Conservation (phyloP, 2,329 filamentous ascomycete species). For the Plenodomus tracheiphilus region DNA sequence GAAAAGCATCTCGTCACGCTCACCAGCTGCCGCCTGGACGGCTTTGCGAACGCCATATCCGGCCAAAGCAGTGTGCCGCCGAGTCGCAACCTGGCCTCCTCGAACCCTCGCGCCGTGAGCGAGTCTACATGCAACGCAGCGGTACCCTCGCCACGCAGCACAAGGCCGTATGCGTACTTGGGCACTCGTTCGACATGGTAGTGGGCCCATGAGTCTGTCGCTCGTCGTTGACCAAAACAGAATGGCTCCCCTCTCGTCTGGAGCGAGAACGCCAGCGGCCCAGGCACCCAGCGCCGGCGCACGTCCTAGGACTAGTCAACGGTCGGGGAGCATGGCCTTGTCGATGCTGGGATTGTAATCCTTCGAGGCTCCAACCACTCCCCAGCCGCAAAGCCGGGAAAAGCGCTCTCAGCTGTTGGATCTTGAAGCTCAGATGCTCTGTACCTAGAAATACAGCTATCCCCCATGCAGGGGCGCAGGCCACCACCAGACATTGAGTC, state of each 20-base stretch:
- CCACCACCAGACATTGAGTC: constrained; percentile 31
- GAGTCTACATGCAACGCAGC: not conserved
- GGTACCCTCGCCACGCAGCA: not conserved
- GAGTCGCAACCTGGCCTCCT: constrained; percentile 11
- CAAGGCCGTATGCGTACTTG: not conserved
- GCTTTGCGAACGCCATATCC: constrained; percentile 15
- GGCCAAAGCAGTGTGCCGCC: constrained; percentile 2
- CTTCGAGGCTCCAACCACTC: constrained; percentile 44
- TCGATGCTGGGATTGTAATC: constrained; percentile 37
- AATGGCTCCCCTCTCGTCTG: constrained; percentile 25
- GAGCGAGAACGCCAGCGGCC: constrained; percentile 29
- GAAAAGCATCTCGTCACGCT: constrained; percentile 15
- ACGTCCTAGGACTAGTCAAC: constrained; percentile 39
- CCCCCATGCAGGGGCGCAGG: constrained; percentile 42
- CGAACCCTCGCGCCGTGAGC: not conserved
- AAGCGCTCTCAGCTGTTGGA: constrained; percentile 37
- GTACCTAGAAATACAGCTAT: constrained; percentile 39
- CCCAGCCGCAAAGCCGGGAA: constrained; percentile 43
- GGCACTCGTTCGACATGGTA: not conserved
- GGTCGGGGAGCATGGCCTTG: constrained; percentile 42
- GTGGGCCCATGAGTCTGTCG: not conserved
- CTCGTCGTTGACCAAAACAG: constrained; percentile 9
- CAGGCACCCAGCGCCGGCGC: constrained; percentile 31
- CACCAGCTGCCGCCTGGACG: constrained; percentile 19
- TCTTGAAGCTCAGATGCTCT: constrained; percentile 33